Evolutionary conservation across 2,329 filamentous ascomycete genomes (phyloP).

Genomic region (Talaromyces sp.): DNA sequence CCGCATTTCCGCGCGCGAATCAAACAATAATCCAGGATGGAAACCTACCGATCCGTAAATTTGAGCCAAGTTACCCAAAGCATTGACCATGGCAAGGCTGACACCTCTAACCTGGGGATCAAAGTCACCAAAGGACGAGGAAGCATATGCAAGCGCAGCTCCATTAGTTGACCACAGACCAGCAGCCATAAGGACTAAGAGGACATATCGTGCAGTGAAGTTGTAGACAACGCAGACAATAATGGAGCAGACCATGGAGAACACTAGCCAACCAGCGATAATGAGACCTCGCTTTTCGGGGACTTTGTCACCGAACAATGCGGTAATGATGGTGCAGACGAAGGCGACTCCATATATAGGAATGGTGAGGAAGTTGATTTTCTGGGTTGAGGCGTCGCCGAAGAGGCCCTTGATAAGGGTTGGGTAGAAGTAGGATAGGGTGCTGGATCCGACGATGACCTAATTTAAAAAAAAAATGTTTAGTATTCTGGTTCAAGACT

Average conservation of each 20-base stretch:
- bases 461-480: not conserved
- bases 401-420: constrained; percentile 27
- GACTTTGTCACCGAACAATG: not conserved
- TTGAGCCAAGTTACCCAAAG: constrained; percentile 53
- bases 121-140: constrained; percentile 52
- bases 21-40: too few relatives aligned
- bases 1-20: too few relatives aligned
- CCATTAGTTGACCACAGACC: constrained; percentile 55
- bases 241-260: constrained; percentile 32
- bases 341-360: constrained; percentile 4
- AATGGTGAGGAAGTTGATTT: constrained; percentile 1
- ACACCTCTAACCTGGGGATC: constrained; percentile 51
- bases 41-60: constrained; percentile 47
- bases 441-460: constrained; percentile 38
- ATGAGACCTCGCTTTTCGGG: not conserved
- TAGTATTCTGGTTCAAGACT: too few relatives aligned
- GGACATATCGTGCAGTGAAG: constrained; percentile 52
- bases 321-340: not conserved
- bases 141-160: constrained; percentile 51
- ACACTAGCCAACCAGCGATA: not conserved
- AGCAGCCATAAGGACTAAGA: constrained; percentile 56
- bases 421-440: constrained; percentile 33
- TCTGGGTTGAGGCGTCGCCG: constrained; percentile 29
- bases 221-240: constrained; percentile 48
- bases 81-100: constrained; percentile 53